Conservation (phyloP, 2,329 filamentous ascomycete species). For the Colletotrichum chrysophilum region DNA sequence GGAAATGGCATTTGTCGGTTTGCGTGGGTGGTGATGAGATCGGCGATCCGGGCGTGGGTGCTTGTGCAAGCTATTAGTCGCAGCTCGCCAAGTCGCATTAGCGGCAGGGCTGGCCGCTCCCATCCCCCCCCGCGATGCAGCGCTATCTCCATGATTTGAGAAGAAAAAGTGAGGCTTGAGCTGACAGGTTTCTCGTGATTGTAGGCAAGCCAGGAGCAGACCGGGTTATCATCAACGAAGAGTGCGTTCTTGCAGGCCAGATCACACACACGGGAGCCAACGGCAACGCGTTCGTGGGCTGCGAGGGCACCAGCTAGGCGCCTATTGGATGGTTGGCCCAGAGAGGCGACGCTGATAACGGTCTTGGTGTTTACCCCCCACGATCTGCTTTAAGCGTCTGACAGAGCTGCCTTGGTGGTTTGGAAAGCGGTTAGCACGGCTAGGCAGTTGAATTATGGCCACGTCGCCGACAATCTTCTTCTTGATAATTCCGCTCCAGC, state of each 20-base stretch:
- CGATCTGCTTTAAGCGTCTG: not conserved
- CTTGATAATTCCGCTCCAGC: not conserved
- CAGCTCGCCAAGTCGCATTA: constrained; percentile 1
- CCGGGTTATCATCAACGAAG: constrained; percentile 67
- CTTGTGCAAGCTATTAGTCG: not conserved
- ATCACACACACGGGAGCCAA: constrained; percentile 77
- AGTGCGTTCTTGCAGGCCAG: constrained; percentile 61
- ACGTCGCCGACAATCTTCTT: not conserved
- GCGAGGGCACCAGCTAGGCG: constrained; percentile 32
- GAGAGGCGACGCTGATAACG: not conserved
- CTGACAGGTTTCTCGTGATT: not conserved
- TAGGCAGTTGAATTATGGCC: not conserved
- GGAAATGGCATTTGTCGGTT: not conserved
- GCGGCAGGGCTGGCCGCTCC: not conserved
- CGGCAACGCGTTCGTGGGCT: constrained; percentile 71
- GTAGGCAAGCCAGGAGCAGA: constrained; percentile 69
- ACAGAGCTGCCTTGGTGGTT: not conserved
- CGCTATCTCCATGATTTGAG: not conserved
- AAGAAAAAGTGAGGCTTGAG: not conserved
- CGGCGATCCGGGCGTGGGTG: constrained; percentile 13
- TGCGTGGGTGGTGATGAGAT: not conserved
- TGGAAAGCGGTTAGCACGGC: not conserved
- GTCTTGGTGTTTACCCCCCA: not conserved
- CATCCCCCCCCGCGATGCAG: not conserved
- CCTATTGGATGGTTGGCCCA: not conserved